Conservation (phyloP, 345 rosid genomes). For the Citrus trifoliata region DNA sequence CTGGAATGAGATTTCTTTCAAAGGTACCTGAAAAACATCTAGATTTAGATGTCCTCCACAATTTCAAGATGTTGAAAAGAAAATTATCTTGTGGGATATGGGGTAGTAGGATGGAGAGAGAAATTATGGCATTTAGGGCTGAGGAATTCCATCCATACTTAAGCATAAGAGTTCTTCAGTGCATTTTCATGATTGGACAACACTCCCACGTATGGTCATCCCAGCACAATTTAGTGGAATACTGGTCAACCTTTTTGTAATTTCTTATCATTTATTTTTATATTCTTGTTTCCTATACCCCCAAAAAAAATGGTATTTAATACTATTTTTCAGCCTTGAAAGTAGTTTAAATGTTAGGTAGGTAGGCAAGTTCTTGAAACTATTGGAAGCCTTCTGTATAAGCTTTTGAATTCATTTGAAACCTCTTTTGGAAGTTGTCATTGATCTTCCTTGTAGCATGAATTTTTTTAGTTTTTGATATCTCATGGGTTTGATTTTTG, state of each 20-base stretch:
- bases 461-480: too few relatives aligned
- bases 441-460: background rate
- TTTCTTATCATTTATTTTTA: background rate
- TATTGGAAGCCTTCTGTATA: background rate
- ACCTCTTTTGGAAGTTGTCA: background rate
- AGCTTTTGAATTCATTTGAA: background rate
- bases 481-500: background rate
- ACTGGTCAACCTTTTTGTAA: background rate
- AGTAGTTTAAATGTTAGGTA: too few relatives aligned
- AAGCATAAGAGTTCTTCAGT: background rate
- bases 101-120: background rate
- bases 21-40: background rate
- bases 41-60: background rate
- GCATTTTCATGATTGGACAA: background rate
- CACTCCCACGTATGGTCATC: background rate
- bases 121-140: background rate
- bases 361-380: too few relatives aligned
- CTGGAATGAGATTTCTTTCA: background rate
- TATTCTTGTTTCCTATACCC: background rate
- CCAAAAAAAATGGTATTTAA: background rate
- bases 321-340: background rate
- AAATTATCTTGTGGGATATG: background rate
- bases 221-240: background rate
- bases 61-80: background rate
- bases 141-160: background rate